These are phyloP conservation scores for Dothideomycetes sp. DNA, from an alignment of 2,329 filamentous ascomycete genomes.

Conservation along the genomic window DNA sequence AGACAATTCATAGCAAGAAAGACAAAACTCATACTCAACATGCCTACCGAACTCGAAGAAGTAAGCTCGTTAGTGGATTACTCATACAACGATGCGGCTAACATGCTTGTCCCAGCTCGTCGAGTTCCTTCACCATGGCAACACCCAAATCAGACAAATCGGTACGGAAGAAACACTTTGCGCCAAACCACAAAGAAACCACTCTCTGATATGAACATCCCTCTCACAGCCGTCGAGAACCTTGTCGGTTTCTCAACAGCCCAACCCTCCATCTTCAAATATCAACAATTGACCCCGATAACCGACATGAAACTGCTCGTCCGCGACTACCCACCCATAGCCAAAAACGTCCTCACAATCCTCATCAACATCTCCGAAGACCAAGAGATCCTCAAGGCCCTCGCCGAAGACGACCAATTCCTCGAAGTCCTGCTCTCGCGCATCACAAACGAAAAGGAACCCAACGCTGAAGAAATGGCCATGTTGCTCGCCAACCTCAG, in stretches of 20 bases:
- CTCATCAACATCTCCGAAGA: constrained; percentile 81
- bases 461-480: constrained; percentile 72
- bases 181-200: background rate
- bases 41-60: constrained; percentile 44
- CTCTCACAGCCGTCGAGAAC: constrained; percentile 70
- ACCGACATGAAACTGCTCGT: constrained; percentile 81
- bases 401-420: constrained; percentile 74
- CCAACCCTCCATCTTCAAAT: constrained; percentile 76
- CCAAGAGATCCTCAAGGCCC: constrained; percentile 58
- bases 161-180: constrained; percentile 38
- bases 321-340: constrained; percentile 79
- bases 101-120: constrained; percentile 54
- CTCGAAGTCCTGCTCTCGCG: constrained; percentile 62
- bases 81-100: background rate
- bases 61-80: constrained; percentile 21
- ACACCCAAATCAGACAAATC: constrained; percentile 78
- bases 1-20: too few species aligned
- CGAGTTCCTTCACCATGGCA: constrained; percentile 85
- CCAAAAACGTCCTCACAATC: constrained; percentile 85
- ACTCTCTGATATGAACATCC: constrained; percentile 1
- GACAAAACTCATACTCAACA: too few species aligned
- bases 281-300: constrained; percentile 64
- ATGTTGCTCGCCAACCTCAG: constrained; percentile 91
- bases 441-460: constrained; percentile 65
- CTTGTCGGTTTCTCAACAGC: constrained; percentile 73